A percentile compares a stretch with the other conserved stretches of the same genome.
phyloP scores from a whole-genome alignment of 2,329 filamentous ascomycete genomes.

The Aaosphaeria pasadenensis region DNA sequence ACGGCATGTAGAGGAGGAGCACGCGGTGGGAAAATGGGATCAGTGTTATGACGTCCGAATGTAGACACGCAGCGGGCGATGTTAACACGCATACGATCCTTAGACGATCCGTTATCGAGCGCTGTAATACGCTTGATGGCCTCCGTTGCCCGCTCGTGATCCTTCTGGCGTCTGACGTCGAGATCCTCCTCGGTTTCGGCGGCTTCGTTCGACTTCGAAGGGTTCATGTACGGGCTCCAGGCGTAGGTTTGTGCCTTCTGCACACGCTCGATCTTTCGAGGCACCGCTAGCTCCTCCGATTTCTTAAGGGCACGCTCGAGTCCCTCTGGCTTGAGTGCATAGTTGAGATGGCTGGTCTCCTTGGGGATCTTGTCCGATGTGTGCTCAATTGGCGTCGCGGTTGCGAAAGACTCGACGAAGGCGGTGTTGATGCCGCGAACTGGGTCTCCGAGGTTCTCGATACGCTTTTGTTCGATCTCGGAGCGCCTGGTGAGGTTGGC shows the following conservation, averaged over 20 bases:
- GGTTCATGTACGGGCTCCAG: not conserved
- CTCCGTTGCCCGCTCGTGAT: slow-evolving; percentile 66
- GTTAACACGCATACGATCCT: slow-evolving; percentile 78
- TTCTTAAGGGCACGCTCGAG: slow-evolving; percentile 64
- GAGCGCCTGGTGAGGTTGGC: slow-evolving; percentile 75
- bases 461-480: slow-evolving; percentile 64
- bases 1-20: slow-evolving; percentile 44
- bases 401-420: slow-evolving; percentile 79
- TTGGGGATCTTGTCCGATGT: slow-evolving; percentile 20
- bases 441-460: slow-evolving; percentile 68
- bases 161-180: slow-evolving; percentile 20
- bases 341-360: slow-evolving; percentile 60
- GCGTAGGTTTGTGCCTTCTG: not conserved
- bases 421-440: slow-evolving; percentile 75
- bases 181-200: slow-evolving; percentile 14
- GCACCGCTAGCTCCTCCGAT: slow-evolving; percentile 66
- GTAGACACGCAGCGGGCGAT: slow-evolving; percentile 78
- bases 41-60: slow-evolving; percentile 90
- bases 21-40: slow-evolving; percentile 64
- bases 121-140: slow-evolving; percentile 78
- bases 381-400: slow-evolving; percentile 42
- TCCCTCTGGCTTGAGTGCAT: slow-evolving; percentile 68
- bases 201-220: slow-evolving; percentile 4
- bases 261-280: slow-evolving; percentile 28
- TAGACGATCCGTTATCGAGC: slow-evolving; percentile 72